Base-by-base conservation (phyloP, 139 green algal species). In the Micractinium conductrix region DNA sequence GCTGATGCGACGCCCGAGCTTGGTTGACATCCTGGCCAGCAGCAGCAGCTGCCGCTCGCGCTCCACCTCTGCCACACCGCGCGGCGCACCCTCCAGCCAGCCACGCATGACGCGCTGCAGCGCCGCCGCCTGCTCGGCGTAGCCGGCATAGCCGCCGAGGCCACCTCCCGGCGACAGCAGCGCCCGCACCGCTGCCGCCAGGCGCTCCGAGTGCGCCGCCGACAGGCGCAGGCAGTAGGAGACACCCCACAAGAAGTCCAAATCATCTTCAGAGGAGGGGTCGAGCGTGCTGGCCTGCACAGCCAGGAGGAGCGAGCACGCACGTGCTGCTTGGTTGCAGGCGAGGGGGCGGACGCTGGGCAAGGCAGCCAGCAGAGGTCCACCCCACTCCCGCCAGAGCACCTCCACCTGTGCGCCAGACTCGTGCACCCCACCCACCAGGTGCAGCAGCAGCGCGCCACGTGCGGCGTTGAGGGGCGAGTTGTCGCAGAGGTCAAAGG, bases 191-290 rank as follows among this genome's bases (percentile, higher is more conserved):
- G 74, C 50, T 35, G 50, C 74, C 16, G 33, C 30, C 74, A 81
- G 74, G n/a, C 74, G 53, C 50, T 33, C 4, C 10, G 35, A 30
- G 28, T 63, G 53, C 7, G 33, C n/a, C 21, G 74, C 53, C 16
- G 33, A 9, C 53, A 81, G 53, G 42, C 21, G 17, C 17, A 81
- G 74, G 74, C 74, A 81, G 53, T 71, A 81, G 5, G 30, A 71
- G 9, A 70, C 33, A 0, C 74, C 74, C 74, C 74, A 81, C 24
- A 81, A 45, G 50, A 81, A 81, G 19, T 48, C 30, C 9, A 71
- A n/a, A 35, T 81, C 74, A 4, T 81, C 74, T 53, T 17, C 14
- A 6, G 0, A 37, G 35, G 12, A 19, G 3, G 74, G 74, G 44
- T 81, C 48, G 8, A 81, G 17, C 6, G 74, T 70, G 33, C 24